Base-by-base conservation (phyloP, 2,329 filamentous ascomycete genomes). In the Diaporthe citri region DNA sequence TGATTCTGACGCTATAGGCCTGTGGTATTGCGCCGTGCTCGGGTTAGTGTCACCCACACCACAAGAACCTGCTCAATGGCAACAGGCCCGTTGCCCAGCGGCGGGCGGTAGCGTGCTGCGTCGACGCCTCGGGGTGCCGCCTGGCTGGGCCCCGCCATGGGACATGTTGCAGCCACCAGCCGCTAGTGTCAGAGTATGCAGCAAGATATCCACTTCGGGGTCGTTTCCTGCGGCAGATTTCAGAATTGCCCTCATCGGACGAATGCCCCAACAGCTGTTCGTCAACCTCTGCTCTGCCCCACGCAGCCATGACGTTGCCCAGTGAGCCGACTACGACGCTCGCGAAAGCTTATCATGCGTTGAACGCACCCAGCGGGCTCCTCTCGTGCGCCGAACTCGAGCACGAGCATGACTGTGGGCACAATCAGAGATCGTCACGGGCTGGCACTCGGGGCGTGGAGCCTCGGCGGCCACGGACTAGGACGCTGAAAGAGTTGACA, bases 131-230 rank as follows among this genome's bases (percentile, higher is more conserved):
- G 64, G 64, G 64, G 64, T 69, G 43, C 43, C 43, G 43, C 4
- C 31, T 36, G 48, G 22, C 31, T 69, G 64, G 46, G 64, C 17
- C 64, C 55, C 46, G 64, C 64, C 71, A 55, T 43, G 34, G 43
- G 28, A 31, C 51, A 15, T 66, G 67, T 60, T 66, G 66, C 67
- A 74, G 46, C 56, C 46, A 72, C 59, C 36, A 57, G 56, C 57
- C 70, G 43, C 60, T 75, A 72, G 73, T 64, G 67, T 75, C 67
- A 72, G 57, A 75, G 69, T 55, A 41, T 71, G 57, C 56, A 72
- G 67, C 70, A 55, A 36, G 48, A 64, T 64, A 62, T 56, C 71
- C 57, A 72, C 71, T 72, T 34, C 55, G 34, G 71, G 71, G 51
- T 72, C 46, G 71, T 64, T 55, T 72, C 67, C 55, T 72, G 57